A percentile compares a stretch with the other conserved stretches of the same genome.
Evolutionary conservation across 2,329 filamentous ascomycete genomes (phyloP).

Genomic region (Talaromyces sp.): DNA sequence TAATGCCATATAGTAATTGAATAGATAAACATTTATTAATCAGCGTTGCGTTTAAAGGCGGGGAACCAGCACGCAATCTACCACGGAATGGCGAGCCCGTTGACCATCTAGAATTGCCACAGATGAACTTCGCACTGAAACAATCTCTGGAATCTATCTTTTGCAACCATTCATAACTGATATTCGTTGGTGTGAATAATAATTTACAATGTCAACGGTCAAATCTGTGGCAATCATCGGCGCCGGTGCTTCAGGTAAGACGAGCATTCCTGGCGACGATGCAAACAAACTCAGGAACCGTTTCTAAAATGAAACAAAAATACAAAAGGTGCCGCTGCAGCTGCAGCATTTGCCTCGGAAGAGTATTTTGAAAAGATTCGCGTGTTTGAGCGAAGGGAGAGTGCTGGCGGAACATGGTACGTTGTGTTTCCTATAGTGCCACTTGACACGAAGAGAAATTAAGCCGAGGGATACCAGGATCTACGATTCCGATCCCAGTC

Average conservation of each 20-base stretch:
- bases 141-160: background rate
- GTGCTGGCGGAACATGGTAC: conserved; percentile 31
- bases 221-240: conserved; percentile 25
- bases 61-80: background rate
- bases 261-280: background rate
- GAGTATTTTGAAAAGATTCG: conserved; percentile 26
- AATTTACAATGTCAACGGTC: background rate
- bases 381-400: conserved; percentile 30
- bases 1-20: background rate
- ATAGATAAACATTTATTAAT: background rate
- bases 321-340: conserved; percentile 19
- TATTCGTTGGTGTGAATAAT: background rate
- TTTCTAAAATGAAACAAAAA: background rate
- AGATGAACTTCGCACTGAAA: background rate
- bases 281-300: background rate
- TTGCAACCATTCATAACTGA: background rate
- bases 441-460: background rate
- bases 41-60: background rate
- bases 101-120: background rate
- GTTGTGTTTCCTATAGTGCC: background rate
- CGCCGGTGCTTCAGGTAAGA: conserved; percentile 24
- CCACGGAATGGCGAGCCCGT: background rate
- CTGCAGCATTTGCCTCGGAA: conserved; percentile 30
- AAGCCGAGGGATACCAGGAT: conserved; percentile 20
- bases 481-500: conserved; percentile 29